Conservation (phyloP, 2,329 filamentous ascomycete genomes). For the Stemphylium vesicarium region DNA sequence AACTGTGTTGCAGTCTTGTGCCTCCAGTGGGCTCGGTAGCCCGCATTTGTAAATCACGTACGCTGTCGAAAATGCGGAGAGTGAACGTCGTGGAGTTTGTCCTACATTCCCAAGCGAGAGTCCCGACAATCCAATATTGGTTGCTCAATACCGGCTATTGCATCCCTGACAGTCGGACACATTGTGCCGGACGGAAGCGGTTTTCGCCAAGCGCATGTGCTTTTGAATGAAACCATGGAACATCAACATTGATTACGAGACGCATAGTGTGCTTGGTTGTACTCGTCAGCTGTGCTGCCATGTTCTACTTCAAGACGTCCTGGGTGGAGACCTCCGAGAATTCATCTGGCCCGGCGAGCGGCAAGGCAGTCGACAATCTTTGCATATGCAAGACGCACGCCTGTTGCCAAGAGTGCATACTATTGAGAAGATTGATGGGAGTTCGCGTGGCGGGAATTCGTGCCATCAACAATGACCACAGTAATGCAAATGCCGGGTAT, state of each 20-base stretch:
- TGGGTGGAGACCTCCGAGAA: background rate
- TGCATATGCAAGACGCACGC: background rate
- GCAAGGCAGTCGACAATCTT: background rate
- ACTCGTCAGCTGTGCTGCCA: background rate
- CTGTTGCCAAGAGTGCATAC: background rate
- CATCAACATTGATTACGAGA: conserved; percentile 6
- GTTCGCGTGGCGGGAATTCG: too few relatives aligned
- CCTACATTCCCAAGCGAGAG: background rate
- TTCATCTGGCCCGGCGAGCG: conserved; percentile 1
- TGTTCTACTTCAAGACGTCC: background rate
- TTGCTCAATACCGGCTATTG: conserved; percentile 4
- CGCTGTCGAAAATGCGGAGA: background rate
- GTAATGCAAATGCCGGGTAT: too few relatives aligned
- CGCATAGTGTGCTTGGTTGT: background rate
- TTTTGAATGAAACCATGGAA: background rate
- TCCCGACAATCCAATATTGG: background rate
- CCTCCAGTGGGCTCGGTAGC: background rate
- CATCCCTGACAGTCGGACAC: conserved; percentile 7
- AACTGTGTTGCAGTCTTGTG: background rate
- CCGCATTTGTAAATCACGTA: background rate
- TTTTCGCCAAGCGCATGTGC: background rate
- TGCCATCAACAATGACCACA: too few relatives aligned
- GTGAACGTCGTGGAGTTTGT: background rate
- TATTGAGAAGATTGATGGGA: too few relatives aligned
- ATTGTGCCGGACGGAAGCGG: conserved; percentile 10